phyloP scores from a whole-genome alignment of 2,329 filamentous ascomycete species.

The Phyllachora maydis region DNA sequence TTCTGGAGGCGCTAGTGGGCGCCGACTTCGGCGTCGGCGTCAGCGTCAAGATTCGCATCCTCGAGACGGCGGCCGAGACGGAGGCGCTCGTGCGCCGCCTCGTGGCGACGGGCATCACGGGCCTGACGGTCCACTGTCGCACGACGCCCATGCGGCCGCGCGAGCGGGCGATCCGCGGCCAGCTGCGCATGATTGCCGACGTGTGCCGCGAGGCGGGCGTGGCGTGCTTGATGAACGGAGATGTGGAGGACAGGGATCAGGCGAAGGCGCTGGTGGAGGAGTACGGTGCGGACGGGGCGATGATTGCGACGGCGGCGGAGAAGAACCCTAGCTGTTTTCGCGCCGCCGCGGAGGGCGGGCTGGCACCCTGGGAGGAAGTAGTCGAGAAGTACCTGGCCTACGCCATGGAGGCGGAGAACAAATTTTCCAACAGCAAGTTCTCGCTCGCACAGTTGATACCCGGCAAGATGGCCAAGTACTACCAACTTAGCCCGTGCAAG shows the following conservation, averaged over 20 bases:
- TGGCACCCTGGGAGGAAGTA: constrained; percentile 56
- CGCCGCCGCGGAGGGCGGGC: constrained; percentile 42
- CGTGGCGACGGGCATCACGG: constrained; percentile 74
- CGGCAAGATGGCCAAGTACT: constrained; percentile 48
- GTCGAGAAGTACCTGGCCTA: constrained; percentile 54
- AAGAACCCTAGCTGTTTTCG: constrained; percentile 81
- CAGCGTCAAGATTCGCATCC: constrained; percentile 85
- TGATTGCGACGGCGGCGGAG: constrained; percentile 92
- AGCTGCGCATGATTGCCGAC: constrained; percentile 64
- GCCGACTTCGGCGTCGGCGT: constrained; percentile 77
- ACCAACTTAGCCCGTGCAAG: constrained; percentile 40
- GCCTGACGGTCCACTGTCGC: constrained; percentile 83
- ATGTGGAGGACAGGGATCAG: constrained; percentile 58
- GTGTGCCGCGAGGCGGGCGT: constrained; percentile 73
- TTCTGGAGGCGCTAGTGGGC: constrained; percentile 63
- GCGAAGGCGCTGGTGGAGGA: constrained; percentile 52
- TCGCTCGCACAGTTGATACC: constrained; percentile 70
- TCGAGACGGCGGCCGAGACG: constrained; percentile 59
- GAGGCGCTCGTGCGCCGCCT: constrained; percentile 58
- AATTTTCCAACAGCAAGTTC: constrained; percentile 85
- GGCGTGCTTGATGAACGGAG: constrained; percentile 89
- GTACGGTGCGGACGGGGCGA: constrained; percentile 78
- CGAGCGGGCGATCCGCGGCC: constrained; percentile 68
- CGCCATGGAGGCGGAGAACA: constrained; percentile 62
- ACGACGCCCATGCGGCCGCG: constrained; percentile 90